A percentile compares a stretch with the other conserved stretches of the same genome.
Evolutionary conservation across 768 basidiomycete genomes (phyloP).

Genomic region (Lactarius tabidus): DNA sequence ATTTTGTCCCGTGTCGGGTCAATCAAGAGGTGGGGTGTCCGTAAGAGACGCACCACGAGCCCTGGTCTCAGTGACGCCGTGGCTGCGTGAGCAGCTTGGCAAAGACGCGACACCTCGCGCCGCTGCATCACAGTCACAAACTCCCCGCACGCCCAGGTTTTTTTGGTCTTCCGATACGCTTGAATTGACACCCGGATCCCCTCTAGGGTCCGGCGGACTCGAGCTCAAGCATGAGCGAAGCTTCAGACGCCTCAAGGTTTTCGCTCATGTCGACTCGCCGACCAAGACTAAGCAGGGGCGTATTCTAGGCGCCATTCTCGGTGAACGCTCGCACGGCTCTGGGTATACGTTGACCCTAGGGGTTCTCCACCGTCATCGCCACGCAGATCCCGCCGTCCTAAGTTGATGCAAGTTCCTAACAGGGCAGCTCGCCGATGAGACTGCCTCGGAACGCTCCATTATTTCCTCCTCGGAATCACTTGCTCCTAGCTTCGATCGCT

Average conservation of each 20-base stretch:
- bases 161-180: constrained; percentile 40
- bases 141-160: constrained; percentile 41
- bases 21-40: constrained; percentile 50
- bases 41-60: constrained; percentile 44
- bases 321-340: constrained; percentile 24
- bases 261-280: constrained; percentile 28
- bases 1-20: constrained; percentile 53
- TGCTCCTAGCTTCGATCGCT: constrained; percentile 20
- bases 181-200: constrained; percentile 41
- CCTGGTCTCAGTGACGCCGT: constrained; percentile 40
- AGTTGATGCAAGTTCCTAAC: constrained; percentile 41
- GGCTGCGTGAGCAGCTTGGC: constrained; percentile 26
- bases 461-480: constrained; percentile 20
- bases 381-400: constrained; percentile 35
- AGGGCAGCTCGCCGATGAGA: constrained; percentile 19
- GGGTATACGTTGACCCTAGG: constrained; percentile 28
- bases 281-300: constrained; percentile 28
- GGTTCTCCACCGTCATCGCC: constrained; percentile 29
- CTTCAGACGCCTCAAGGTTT: constrained; percentile 31
- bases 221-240: constrained; percentile 34
- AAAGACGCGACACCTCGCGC: constrained; percentile 32
- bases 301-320: constrained; percentile 13
- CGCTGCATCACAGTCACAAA: constrained; percentile 29
- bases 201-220: constrained; percentile 34
- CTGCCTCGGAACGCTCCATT: constrained; percentile 24